Base-by-base conservation (phyloP, 768 basidiomycete species). In the Pholiota microspora region DNA sequence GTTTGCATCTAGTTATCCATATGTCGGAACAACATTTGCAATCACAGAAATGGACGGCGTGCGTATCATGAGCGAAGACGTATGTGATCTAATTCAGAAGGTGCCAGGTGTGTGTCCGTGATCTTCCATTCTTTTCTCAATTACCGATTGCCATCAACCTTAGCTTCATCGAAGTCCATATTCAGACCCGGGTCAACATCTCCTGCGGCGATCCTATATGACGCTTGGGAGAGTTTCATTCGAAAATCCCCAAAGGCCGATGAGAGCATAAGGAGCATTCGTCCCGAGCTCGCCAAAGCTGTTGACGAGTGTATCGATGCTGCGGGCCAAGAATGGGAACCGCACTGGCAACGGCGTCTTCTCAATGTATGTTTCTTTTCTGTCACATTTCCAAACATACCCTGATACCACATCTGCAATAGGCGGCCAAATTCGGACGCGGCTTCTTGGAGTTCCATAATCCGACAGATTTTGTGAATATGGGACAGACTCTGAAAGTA, bases 391-490 rank as follows among this genome's bases (percentile, higher is more conserved):
- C n/a, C n/a, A n/a, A 21, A n/a, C 54, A 50, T 46, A 35, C 45
- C 12, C 9, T 27, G 2, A 16, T 51, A 45, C 27, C 49, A 7
- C 13, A 16, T 45, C 16, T 55, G 35, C 18, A 45, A 16, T 27
- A 96, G 92, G 94, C 95, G n/a, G 96, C 96, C 7, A 94, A 94
- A 67, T 98, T 96, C 64, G 97, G 96, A 1, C 83, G 94, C 56
- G 89, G 92, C 0, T 99, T 94, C 67, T 71, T 99, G 59, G 97
- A 98, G 66, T 78, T 94, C 24, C 90, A 94, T 65, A 91, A 98
- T 66, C 91, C 96, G 3, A 85, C 84, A 0, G 94, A 97, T 64
- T 95, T 97, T 61, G 85, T 98, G 28, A 80, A 84, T 45, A 94
- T 97, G 88, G 94, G 93, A 0, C 90, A 94, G 67, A 86, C 86